Evolutionary conservation across 2,329 filamentous ascomycete genomes (phyloP), one percentile per base, ranked within the genome.

Genomic region (Colletotrichum sansevieriae): DNA sequence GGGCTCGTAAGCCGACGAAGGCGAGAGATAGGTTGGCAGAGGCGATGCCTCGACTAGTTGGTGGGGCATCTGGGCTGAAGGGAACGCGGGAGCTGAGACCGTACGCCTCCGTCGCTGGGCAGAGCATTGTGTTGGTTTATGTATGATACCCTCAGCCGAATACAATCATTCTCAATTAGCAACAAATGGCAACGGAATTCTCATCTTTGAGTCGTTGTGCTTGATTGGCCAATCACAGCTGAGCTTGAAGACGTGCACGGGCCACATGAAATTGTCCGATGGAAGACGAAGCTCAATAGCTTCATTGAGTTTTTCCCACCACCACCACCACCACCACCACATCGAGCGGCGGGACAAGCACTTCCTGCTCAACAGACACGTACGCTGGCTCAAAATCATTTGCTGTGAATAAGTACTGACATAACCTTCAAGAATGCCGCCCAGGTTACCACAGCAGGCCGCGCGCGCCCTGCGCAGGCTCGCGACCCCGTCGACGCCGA

Each of bases 391-490:
- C 22, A 1, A 10, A 51, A n/a, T 35, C 3, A 20, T 12, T 39
- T 12, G 10, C 8, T 15, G 8, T 12, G 29, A 12, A 9, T 4
- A 13, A 8, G 8, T 22, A 10, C 67, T 63, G 13, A 66, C 47
- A n/a, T 9, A 3, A 2, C 22, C 25, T 15, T 3, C 18, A 2
- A 71, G 65, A 35, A 72, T 72, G 70, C 61, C 70, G 22, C 60
- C 70, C 46, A 59, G 70, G 63, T 59, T 71, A 69, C 68, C 70
- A 58, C 61, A 63, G 43, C 65, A 63, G 41, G 60, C 68, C 52
- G 65, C 64, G 54, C 62, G 65, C 44, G 65, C 61, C 61, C 58
- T 72, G 65, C 65, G 68, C 65, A 68, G 62, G 64, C 52, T 71
- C 37, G 62, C 68, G 41, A 55, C 44, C 22, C 35, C 68, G 2